A percentile compares a stretch with the other conserved stretches of the same genome.
Evolutionary conservation across 2,329 filamentous ascomycete species (phyloP).

Genomic region (Teratosphaeria viscida): DNA sequence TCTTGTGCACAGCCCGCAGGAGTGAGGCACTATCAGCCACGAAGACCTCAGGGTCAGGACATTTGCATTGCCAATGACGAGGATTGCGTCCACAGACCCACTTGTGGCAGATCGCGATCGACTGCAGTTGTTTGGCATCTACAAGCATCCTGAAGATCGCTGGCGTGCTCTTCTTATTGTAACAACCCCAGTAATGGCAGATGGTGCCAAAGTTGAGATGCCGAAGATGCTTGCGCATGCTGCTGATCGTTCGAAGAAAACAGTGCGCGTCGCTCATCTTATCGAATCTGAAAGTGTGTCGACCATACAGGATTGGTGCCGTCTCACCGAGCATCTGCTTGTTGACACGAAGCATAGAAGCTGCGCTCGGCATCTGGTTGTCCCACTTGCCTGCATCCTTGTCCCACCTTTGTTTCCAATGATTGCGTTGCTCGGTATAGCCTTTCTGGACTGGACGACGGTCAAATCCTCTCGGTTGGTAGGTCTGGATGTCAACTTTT

Average conservation of each 20-base stretch:
- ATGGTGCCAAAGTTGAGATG: neutral
- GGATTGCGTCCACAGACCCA: neutral
- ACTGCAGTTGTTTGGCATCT: neutral
- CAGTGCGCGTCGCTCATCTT: neutral
- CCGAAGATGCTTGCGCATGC: constrained; percentile 4
- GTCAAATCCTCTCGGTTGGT: neutral
- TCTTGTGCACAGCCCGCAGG: no score
- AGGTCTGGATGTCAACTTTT: neutral
- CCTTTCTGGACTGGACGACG: constrained; percentile 1
- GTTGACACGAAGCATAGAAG: constrained; percentile 6
- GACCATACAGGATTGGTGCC: constrained; percentile 4
- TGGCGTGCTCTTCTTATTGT: neutral
- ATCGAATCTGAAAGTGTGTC: constrained; percentile 1
- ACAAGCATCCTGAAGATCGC: neutral
- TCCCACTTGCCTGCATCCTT: constrained; percentile 2
- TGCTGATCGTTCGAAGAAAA: constrained; percentile 1
- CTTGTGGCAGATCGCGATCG: neutral
- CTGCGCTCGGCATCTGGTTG: neutral
- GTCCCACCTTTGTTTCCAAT: constrained; percentile 1
- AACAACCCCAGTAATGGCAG: neutral
- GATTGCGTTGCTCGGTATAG: neutral
- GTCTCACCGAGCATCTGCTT: constrained; percentile 10
- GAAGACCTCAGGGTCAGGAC: neutral
- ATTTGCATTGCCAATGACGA: neutral
- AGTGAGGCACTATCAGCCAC: neutral